phyloP scores from a whole-genome alignment of 2,329 filamentous ascomycete genomes.

The Dothiorella sarmentorum region DNA sequence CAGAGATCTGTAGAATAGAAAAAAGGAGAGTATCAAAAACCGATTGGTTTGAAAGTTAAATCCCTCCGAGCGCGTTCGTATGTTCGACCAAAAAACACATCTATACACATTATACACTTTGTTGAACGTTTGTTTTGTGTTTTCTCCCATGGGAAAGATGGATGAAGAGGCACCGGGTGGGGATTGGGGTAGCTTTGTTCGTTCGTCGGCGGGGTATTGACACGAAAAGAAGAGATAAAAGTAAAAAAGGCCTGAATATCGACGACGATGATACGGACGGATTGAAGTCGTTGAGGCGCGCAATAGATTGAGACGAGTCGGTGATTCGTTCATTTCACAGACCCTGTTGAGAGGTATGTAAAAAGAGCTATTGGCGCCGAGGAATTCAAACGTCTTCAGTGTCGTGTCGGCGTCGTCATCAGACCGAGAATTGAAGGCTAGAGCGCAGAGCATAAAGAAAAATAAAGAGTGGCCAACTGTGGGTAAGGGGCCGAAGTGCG shows the following conservation, averaged over 20 bases:
- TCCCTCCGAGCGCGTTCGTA: no score
- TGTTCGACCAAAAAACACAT: no score
- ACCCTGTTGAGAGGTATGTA: background rate
- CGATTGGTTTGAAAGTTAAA: no score
- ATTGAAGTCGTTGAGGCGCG: background rate
- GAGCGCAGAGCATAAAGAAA: background rate
- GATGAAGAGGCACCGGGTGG: no score
- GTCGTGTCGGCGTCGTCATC: background rate
- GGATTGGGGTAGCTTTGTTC: no score
- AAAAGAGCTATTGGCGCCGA: background rate
- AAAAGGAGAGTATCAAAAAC: no score
- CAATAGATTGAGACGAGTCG: background rate
- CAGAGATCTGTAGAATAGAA: no score
- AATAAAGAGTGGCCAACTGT: background rate
- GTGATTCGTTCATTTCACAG: background rate
- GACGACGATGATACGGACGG: background rate
- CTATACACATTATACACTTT: no score
- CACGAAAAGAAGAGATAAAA: background rate
- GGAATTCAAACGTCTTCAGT: background rate
- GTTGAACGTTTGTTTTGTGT: no score
- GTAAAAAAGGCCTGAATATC: background rate
- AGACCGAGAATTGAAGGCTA: background rate
- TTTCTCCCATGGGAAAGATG: no score
- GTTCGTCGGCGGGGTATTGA: constrained; percentile 1
- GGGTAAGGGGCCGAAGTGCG: background rate